Evolutionary conservation across 768 basidiomycete species (phyloP).

Genomic region (Pisolithus sp.): DNA sequence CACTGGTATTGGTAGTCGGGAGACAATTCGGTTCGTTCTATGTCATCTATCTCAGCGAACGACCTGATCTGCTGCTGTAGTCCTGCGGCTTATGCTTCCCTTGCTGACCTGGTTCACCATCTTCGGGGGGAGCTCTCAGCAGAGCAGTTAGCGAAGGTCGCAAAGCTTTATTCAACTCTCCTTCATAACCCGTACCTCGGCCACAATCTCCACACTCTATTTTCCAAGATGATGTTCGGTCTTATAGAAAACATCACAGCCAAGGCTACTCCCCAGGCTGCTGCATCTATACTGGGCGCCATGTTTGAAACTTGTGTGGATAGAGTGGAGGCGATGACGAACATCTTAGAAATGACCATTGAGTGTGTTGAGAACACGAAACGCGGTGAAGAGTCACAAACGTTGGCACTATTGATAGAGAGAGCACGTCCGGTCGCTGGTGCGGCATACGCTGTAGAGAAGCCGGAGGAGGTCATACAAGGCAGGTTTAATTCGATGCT

Average conservation of each 20-base stretch:
- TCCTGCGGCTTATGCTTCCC: slow-evolving; percentile 75
- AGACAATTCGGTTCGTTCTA: slow-evolving; percentile 63
- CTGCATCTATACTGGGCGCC: slow-evolving; percentile 59
- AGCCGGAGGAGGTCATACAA: slow-evolving; percentile 72
- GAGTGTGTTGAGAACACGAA: slow-evolving; percentile 43
- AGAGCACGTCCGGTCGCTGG: slow-evolving; percentile 77
- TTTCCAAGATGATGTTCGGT: slow-evolving; percentile 88
- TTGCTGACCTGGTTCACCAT: slow-evolving; percentile 92
- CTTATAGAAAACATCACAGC: slow-evolving; percentile 75
- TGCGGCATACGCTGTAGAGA: slow-evolving; percentile 72
- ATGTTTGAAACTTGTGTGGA: slow-evolving; percentile 82
- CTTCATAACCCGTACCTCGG: slow-evolving; percentile 84
- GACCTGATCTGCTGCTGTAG: slow-evolving; percentile 31
- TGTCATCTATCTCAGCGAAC: not conserved
- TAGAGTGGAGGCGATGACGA: slow-evolving; percentile 75
- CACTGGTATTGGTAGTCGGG: slow-evolving; percentile 73
- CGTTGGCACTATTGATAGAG: slow-evolving; percentile 71
- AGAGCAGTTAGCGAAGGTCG: slow-evolving; percentile 67
- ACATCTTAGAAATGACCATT: slow-evolving; percentile 44
- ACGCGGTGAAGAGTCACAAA: slow-evolving; percentile 30
- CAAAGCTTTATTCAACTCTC: slow-evolving; percentile 80
- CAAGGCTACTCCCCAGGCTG: slow-evolving; percentile 67
- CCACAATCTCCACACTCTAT: slow-evolving; percentile 79
- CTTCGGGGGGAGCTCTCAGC: slow-evolving; percentile 76
- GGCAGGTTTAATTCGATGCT: slow-evolving; percentile 40